A percentile compares a stretch with the other conserved stretches of the same genome.
Conservation (phyloP, 371 early-diverging fungal genomes). For the Gilbertella persicaria region DNA sequence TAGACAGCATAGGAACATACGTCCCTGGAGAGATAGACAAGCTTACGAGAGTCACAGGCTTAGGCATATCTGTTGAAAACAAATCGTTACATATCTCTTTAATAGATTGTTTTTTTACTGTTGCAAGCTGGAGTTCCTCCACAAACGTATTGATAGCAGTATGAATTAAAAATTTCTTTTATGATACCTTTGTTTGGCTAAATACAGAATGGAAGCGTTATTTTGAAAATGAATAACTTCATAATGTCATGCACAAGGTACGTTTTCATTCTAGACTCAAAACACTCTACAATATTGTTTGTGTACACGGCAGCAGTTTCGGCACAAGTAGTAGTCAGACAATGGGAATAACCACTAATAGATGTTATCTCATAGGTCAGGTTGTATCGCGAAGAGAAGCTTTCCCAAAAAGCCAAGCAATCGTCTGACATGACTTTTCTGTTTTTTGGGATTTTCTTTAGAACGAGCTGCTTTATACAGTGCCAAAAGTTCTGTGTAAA, state of each 20-base stretch:
- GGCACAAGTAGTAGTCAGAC: not conserved
- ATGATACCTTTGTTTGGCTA: not conserved
- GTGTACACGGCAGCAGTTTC: not conserved
- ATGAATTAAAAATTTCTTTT: not conserved
- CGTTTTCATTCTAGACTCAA: not conserved
- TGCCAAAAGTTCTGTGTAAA: too few species aligned
- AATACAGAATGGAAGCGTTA: not conserved
- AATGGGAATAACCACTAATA: not conserved
- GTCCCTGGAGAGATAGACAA: constrained; percentile 1
- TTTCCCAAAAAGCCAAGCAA: too few species aligned
- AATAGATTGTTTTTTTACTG: constrained; percentile 2
- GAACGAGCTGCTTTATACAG: too few species aligned
- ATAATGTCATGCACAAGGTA: not conserved
- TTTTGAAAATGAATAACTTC: not conserved
- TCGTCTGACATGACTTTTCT: too few species aligned
- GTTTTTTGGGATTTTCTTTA: too few species aligned
- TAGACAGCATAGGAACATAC: constrained; percentile 4
- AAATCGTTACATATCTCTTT: constrained; percentile 2
- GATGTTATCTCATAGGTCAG: too few species aligned
- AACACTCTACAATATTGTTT: not conserved
- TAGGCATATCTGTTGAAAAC: constrained; percentile 4
- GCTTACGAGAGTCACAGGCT: constrained; percentile 2
- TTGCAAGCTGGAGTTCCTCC: constrained; percentile 9
- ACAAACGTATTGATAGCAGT: constrained; percentile 8
- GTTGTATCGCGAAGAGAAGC: too few species aligned